Evolutionary conservation across 768 basidiomycete species (phyloP), one percentile per base, ranked within the genome.

Genomic region (Tylopilus sp.): DNA sequence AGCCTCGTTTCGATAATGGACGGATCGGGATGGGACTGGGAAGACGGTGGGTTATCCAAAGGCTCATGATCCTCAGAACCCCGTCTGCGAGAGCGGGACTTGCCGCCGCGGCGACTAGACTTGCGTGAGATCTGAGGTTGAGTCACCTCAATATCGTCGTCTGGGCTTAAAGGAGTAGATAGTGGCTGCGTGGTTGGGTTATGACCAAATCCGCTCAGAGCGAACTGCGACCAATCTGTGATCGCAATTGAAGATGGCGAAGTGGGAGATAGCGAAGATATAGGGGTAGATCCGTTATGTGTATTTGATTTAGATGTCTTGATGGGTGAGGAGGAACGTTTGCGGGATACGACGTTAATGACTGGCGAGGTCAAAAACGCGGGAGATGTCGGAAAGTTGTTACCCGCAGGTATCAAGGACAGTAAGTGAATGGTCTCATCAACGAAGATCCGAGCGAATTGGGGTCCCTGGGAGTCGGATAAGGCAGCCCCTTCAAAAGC

Each of bases 221-320:
- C 83, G 67, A 91, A 90, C 34, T 84, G 79, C 6, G 75, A 65
- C 89, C 89, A 91, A 59, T 88, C 85, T 43, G 70, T 60, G 45
- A 68, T 25, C 26, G 64, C 55, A 21, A 69, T 51, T 4, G 71
- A 67, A 19, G 70, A 53, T 5, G 70, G 60, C 4, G 70, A 67
- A 10, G 65, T 57, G 13, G 74, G 64, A 3, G 69, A 68, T 22
- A 31, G 59, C 9, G 66, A 64, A 3, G 69, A 68, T 21, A 31
- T 50, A 3, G 61, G 58, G 6, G 66, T 54, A 10, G 69, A 66
- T 26, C 57, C 63, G 11, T 54, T 53, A 19, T 57, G 59, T 6
- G 58, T 54, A 44, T 48, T 64, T 6, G 54, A 43, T 28, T 21
- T 52, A 24, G 51, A 48, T 66, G 70, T 37, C 45, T 44, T 62